Percentiles rank a stretch among this genome's conserved stretches.
Conservation (phyloP, 192 early-diverging fungal genomes). For the Coemansia umbellata region DNA sequence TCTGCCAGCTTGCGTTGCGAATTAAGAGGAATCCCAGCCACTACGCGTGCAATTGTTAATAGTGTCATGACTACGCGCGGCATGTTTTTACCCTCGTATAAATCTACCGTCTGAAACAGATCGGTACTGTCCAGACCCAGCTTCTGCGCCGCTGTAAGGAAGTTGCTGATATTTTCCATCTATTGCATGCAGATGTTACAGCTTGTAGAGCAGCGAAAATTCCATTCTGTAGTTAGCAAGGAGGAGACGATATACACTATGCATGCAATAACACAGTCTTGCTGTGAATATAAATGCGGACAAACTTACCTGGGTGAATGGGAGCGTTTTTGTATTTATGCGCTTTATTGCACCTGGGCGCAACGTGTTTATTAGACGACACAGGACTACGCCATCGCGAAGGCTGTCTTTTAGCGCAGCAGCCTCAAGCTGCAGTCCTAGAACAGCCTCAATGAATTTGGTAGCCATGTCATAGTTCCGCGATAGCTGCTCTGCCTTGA, state of each 20-base stretch:
- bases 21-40: constrained; percentile 51
- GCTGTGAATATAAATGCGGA: neutral
- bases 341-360: constrained; percentile 67
- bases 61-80: constrained; percentile 70
- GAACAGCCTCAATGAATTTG: constrained; percentile 60
- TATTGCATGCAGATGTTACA: constrained; percentile 18
- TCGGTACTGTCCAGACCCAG: constrained; percentile 71
- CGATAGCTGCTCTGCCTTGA: constrained; percentile 58
- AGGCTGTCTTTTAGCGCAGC: constrained; percentile 59
- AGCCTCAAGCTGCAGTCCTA: constrained; percentile 55
- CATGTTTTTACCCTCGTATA: constrained; percentile 82
- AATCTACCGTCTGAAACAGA: constrained; percentile 75
- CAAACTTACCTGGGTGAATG: constrained; percentile 64
- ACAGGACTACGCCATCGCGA: constrained; percentile 74
- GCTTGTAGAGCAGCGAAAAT: neutral
- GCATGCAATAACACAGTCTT: no score
- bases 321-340: constrained; percentile 65
- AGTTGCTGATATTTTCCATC: constrained; percentile 84
- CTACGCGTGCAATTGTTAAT: constrained; percentile 62
- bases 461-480: constrained; percentile 61
- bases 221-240: neutral
- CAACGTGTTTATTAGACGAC: constrained; percentile 75
- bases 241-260: neutral
- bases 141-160: constrained; percentile 65
- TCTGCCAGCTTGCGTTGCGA: constrained; percentile 36